Base-by-base conservation (phyloP, 148 eudicot genomes). In the Fallopia convolvulus region DNA sequence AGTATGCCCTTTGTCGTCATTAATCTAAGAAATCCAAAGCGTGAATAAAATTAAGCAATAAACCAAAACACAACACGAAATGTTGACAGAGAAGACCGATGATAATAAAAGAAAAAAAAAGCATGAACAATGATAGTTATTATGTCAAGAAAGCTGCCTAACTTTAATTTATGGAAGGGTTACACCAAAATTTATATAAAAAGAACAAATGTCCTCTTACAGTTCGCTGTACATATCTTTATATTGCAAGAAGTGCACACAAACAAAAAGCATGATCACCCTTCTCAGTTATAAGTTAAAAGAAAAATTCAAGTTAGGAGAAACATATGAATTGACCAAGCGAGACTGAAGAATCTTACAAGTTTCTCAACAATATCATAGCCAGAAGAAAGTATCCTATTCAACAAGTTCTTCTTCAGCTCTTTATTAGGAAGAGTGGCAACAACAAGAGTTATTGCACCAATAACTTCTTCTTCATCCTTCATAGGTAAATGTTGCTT, bases 381-480 rank as follows among this genome's bases (percentile, higher is more conserved):
- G 79, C 94, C 88, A 65, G 97, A 85, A 74, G 92, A 87, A 74
- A 94, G 89, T 82, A 92, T 79, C 78, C 89, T 85, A 79, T 85
- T 87, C 82, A 94, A 77, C 84, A 94, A 79, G 78, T 82, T 92
- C 80, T 87, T 91, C 87, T 88, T 88, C 80, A 90, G 80, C 81
- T 86, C 93, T 82, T 88, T 87, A 83, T 82, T 86, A 77, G 90
- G 87, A 78, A 90, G 83, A 33, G 84, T 83, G 73, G 87, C 88
- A 81, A 92, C 79, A 75, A 89, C 85, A 80, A 86, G 79, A 83
- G 96, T 80, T 80, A 94, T 84, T 75, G 96, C 97, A 83, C 88
- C 79, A 75, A 94, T 80, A 68, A 92, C 86, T 89, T 92, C 97
- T 82, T 91, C 97, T 81, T 94, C 97, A 79, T 92, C 97, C 82